phyloP scores from a whole-genome alignment of 164 flowering plant genomes.

The Stephania cephalantha region DNA sequence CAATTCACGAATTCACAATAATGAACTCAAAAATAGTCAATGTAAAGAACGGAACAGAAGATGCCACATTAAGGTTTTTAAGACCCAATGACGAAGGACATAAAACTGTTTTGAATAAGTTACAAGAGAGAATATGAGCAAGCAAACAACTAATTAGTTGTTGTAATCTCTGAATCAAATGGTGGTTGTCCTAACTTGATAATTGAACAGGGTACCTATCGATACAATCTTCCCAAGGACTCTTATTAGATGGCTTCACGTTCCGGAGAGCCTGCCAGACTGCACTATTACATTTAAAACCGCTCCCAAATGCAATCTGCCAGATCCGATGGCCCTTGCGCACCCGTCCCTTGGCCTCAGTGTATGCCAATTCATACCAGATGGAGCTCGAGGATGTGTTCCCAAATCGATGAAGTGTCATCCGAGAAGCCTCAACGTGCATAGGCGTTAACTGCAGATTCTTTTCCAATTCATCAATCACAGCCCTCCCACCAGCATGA shows the following conservation, averaged over 20 bases:
- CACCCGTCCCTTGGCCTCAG: slow-evolving; percentile 76
- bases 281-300: slow-evolving; percentile 83
- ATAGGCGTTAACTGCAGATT: slow-evolving; percentile 47
- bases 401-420: slow-evolving; percentile 75
- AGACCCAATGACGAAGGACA: background rate
- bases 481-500: slow-evolving; percentile 85
- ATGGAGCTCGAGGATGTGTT: slow-evolving; percentile 80
- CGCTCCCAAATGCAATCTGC: slow-evolving; percentile 85
- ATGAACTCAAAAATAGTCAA: background rate
- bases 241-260: slow-evolving; percentile 47
- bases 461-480: slow-evolving; percentile 87
- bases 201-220: slow-evolving; percentile 50
- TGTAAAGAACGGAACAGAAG: background rate
- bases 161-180: slow-evolving; percentile 8
- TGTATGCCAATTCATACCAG: slow-evolving; percentile 81
- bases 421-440: slow-evolving; percentile 76
- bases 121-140: background rate
- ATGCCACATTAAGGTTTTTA: slow-evolving; percentile 3
- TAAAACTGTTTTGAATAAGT: slow-evolving; percentile 1
- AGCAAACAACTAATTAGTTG: background rate
- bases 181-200: slow-evolving; percentile 11
- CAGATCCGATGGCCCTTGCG: slow-evolving; percentile 58
- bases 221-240: slow-evolving; percentile 80
- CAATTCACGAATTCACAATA: slow-evolving; percentile 10
- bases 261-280: slow-evolving; percentile 66